phyloP scores from a whole-genome alignment of 1,284 basidiomycete species.

The Singerocomus rubriflavus region DNA sequence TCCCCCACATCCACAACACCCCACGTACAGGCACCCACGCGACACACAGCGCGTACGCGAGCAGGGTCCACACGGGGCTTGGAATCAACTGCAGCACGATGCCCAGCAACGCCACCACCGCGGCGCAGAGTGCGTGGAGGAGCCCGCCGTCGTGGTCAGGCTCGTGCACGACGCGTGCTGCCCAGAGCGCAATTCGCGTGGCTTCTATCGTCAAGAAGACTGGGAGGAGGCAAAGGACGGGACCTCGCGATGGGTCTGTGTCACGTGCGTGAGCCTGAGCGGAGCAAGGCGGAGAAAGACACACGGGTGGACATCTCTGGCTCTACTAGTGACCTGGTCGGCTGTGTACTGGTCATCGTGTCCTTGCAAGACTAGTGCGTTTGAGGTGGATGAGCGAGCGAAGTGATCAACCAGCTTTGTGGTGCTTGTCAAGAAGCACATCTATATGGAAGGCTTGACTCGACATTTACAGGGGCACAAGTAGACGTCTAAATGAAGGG shows the following conservation, averaged over 20 bases:
- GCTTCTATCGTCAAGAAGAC: slow-evolving; percentile 17
- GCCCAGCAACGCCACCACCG: too few relatives aligned
- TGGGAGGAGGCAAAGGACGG: slow-evolving; percentile 8
- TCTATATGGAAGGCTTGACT: slow-evolving; percentile 6
- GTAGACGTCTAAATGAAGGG: not conserved
- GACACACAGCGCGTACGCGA: not conserved
- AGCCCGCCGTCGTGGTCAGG: slow-evolving; percentile 6
- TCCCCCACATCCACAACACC: slow-evolving; percentile 15
- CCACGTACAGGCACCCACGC: slow-evolving; percentile 17
- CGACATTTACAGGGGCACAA: too few relatives aligned
- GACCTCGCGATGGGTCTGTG: not conserved
- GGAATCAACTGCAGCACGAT: slow-evolving; percentile 1
- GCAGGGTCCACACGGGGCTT: not conserved
- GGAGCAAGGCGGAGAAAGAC: not conserved
- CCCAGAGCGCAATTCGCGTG: slow-evolving; percentile 9
- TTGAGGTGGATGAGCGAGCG: too few relatives aligned
- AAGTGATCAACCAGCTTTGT: not conserved
- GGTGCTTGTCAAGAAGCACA: slow-evolving; percentile 4
- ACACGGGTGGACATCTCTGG: not conserved
- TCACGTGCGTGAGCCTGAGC: not conserved
- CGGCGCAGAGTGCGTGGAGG: slow-evolving; percentile 1
- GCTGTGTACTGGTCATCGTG: not conserved
- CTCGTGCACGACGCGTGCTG: not conserved
- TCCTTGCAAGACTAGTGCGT: not conserved
- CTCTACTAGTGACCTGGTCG: not conserved